These are phyloP conservation scores for Ascochyta koolunga DNA, from an alignment of 2,329 filamentous ascomycete genomes.

Conservation along the genomic window DNA sequence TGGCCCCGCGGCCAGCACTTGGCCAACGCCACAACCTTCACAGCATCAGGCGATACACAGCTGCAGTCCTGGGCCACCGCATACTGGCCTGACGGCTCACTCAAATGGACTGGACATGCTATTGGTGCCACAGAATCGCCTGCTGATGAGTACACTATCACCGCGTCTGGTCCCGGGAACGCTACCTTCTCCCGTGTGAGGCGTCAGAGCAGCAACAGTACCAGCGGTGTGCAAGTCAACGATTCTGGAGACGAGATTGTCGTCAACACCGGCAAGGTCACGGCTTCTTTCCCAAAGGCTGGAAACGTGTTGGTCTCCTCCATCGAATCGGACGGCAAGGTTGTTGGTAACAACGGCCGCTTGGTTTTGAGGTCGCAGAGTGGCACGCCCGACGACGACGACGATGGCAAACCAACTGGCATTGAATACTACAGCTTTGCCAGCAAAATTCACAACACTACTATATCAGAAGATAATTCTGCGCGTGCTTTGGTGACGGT, in stretches of 20 bases:
- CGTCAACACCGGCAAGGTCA: slow-evolving; percentile 43
- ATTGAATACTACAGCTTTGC: slow-evolving; percentile 56
- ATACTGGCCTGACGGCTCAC: slow-evolving; percentile 65
- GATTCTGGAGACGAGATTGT: slow-evolving; percentile 31
- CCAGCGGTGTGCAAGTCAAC: slow-evolving; percentile 31
- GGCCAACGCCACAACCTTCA: slow-evolving; percentile 46
- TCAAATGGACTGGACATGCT: slow-evolving; percentile 68
- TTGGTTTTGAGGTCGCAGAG: slow-evolving; percentile 62
- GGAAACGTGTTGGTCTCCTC: slow-evolving; percentile 39
- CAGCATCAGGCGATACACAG: slow-evolving; percentile 32
- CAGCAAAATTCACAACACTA: slow-evolving; percentile 59
- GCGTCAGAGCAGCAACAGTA: slow-evolving; percentile 24
- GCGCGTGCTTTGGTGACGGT: slow-evolving; percentile 58
- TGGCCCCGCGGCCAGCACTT: slow-evolving; percentile 48
- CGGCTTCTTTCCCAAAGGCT: slow-evolving; percentile 42
- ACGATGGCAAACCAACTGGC: slow-evolving; percentile 42
- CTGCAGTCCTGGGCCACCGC: slow-evolving; percentile 64
- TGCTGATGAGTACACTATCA: slow-evolving; percentile 54
- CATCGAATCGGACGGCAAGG: slow-evolving; percentile 50
- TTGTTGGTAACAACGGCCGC: slow-evolving; percentile 45
- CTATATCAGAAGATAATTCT: slow-evolving; percentile 53
- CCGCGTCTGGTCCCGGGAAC: slow-evolving; percentile 35
- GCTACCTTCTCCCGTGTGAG: slow-evolving; percentile 11
- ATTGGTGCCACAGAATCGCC: slow-evolving; percentile 53
- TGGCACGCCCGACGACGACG: slow-evolving; percentile 50